phyloP scores from a whole-genome alignment of 495 filamentous ascomycete species.

The Neurospora tetraspora region DNA sequence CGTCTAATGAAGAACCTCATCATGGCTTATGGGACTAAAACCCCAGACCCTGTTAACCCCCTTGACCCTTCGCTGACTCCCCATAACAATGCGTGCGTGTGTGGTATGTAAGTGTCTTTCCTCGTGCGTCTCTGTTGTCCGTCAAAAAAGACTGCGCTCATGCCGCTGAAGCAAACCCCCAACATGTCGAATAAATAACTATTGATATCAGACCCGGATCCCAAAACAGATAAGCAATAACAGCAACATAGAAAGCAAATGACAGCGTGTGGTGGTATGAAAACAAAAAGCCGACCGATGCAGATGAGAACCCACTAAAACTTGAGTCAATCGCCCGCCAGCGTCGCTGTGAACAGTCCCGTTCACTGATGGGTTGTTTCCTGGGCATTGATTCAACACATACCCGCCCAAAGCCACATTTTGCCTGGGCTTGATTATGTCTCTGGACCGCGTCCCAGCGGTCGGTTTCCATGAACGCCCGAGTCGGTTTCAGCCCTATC shows the following conservation, averaged over 20 bases:
- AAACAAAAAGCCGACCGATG: background rate
- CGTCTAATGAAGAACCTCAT: background rate
- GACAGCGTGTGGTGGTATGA: background rate
- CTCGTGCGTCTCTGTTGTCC: background rate
- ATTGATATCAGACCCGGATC: conserved; percentile 5
- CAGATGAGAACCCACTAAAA: background rate
- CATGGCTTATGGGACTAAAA: background rate
- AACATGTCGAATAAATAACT: background rate
- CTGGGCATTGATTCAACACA: background rate
- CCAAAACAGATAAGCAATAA: background rate
- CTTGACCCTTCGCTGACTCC: background rate
- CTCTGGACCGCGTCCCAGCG: background rate
- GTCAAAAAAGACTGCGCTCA: background rate
- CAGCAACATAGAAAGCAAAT: background rate
- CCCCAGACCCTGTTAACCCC: background rate
- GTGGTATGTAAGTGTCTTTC: background rate
- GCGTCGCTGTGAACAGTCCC: background rate
- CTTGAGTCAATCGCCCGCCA: background rate
- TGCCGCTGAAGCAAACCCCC: background rate
- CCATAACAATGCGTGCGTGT: background rate
- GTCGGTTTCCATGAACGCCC: background rate
- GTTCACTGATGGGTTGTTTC: background rate
- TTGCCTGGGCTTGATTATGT: background rate
- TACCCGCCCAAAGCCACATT: background rate
- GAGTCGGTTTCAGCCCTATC: background rate